phyloP scores from a whole-genome alignment of 2,329 filamentous ascomycete species.

The Aspergillus udagawae region DNA sequence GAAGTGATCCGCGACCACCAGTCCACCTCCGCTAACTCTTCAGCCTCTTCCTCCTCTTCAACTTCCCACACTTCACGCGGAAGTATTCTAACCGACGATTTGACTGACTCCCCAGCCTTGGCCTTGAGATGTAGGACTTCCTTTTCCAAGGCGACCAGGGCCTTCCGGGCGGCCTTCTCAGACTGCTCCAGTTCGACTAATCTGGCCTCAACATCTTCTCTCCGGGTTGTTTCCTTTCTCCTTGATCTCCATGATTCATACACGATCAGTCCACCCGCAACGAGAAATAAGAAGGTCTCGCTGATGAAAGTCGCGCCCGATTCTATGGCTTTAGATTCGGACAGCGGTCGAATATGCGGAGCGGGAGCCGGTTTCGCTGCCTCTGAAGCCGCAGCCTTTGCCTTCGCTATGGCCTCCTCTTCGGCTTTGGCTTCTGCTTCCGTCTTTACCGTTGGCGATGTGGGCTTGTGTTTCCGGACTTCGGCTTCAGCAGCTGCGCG shows the following conservation, averaged over 20 bases:
- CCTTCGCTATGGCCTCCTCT: slow-evolving; percentile 45
- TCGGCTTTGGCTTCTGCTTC: slow-evolving; percentile 57
- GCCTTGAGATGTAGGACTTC: slow-evolving; percentile 41
- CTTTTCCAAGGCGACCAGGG: slow-evolving; percentile 44
- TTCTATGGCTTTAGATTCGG: slow-evolving; percentile 65
- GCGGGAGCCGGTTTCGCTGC: slow-evolving; percentile 45
- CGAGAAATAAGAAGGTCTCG: slow-evolving; percentile 62
- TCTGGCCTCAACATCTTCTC: slow-evolving; percentile 59
- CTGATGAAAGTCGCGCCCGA: slow-evolving; percentile 66
- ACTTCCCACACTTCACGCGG: slow-evolving; percentile 39
- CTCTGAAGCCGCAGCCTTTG: slow-evolving; percentile 41
- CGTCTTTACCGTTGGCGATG: slow-evolving; percentile 58
- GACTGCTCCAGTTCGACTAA: slow-evolving; percentile 55
- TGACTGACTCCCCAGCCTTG: slow-evolving; percentile 30
- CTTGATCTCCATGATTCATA: slow-evolving; percentile 60
- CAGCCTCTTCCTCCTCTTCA: slow-evolving; percentile 25
- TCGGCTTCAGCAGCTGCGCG: slow-evolving; percentile 51
- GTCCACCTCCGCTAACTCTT: slow-evolving; percentile 23
- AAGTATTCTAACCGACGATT: slow-evolving; percentile 31
- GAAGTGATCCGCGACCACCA: slow-evolving; percentile 34
- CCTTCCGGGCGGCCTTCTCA: slow-evolving; percentile 37
- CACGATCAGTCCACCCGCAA: slow-evolving; percentile 59
- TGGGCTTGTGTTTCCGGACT: slow-evolving; percentile 50
- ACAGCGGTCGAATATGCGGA: slow-evolving; percentile 59
- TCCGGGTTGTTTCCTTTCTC: slow-evolving; percentile 56